Conservation (phyloP, 257 asterid genomes). For the Galeopsis tetrahit region DNA sequence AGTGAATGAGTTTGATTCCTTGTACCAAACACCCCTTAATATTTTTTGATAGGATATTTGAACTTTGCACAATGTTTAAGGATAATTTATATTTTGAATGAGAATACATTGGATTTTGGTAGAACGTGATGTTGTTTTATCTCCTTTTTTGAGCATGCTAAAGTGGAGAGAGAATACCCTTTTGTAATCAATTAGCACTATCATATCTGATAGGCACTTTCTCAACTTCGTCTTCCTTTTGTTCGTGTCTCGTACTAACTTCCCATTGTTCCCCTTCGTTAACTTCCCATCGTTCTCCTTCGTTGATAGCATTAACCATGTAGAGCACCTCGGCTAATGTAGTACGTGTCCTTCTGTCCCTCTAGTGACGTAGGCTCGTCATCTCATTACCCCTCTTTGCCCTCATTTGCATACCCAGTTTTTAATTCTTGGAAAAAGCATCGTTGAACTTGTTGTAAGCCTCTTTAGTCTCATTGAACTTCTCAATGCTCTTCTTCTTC, state of each 20-base stretch:
- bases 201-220: too few species aligned
- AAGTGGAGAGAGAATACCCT: too few species aligned
- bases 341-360: slow-evolving; percentile 47
- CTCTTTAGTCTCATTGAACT: slow-evolving; percentile 53
- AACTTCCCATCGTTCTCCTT: slow-evolving; percentile 48
- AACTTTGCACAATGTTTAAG: slow-evolving; percentile 26
- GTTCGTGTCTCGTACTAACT: slow-evolving; percentile 43
- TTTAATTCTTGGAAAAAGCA: slow-evolving; percentile 54
- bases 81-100: slow-evolving; percentile 25
- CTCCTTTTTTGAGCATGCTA: background rate
- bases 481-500: slow-evolving; percentile 53
- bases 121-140: background rate
- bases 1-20: too few species aligned
- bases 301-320: slow-evolving; percentile 55
- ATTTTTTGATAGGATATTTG: slow-evolving; percentile 29
- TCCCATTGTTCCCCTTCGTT: slow-evolving; percentile 54
- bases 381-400: too few species aligned
- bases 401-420: too few species aligned
- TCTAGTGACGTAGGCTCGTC: slow-evolving; percentile 50
- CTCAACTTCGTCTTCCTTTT: slow-evolving; percentile 45
- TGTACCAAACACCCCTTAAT: background rate
- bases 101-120: background rate
- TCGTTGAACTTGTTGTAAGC: slow-evolving; percentile 52
- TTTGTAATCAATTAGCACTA: too few species aligned
- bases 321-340: slow-evolving; percentile 46